These are phyloP conservation scores for Angophora floribunda DNA, from an alignment of 345 rosid species.

Conservation along the genomic window DNA sequence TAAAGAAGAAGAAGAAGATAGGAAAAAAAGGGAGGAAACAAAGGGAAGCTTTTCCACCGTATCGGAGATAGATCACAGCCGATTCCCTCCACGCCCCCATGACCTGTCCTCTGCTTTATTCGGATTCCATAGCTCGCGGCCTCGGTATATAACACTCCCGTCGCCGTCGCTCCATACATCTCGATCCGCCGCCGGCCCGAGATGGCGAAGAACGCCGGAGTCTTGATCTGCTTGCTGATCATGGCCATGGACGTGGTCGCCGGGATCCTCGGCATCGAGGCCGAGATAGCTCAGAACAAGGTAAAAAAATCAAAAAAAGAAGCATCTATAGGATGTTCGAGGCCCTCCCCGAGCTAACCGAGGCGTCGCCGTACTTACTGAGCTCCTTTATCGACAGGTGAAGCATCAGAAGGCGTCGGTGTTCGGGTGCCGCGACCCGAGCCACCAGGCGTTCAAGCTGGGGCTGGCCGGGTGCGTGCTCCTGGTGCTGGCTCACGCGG, in stretches of 20 bases:
- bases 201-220: slow-evolving; percentile 19
- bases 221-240: slow-evolving; percentile 37
- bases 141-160: background rate
- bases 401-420: slow-evolving; percentile 64
- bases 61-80: slow-evolving; percentile 1
- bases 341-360: background rate
- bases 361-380: background rate
- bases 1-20: slow-evolving; percentile 8
- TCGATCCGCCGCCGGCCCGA: background rate
- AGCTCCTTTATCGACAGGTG: slow-evolving; percentile 22
- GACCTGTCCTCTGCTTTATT: slow-evolving; percentile 16
- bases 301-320: slow-evolving; percentile 1
- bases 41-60: slow-evolving; percentile 5
- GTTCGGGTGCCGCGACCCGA: slow-evolving; percentile 79
- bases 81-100: background rate
- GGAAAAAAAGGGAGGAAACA: background rate
- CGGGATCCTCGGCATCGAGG: slow-evolving; percentile 52
- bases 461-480: slow-evolving; percentile 69
- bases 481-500: slow-evolving; percentile 46
- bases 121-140: background rate
- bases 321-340: background rate
- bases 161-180: background rate
- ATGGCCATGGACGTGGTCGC: slow-evolving; percentile 45
- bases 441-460: slow-evolving; percentile 57
- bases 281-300: slow-evolving; percentile 47